Evolutionary conservation across 176 grass and related monocot genomes (phyloP).

Genomic region (Triticum aestivum): DNA sequence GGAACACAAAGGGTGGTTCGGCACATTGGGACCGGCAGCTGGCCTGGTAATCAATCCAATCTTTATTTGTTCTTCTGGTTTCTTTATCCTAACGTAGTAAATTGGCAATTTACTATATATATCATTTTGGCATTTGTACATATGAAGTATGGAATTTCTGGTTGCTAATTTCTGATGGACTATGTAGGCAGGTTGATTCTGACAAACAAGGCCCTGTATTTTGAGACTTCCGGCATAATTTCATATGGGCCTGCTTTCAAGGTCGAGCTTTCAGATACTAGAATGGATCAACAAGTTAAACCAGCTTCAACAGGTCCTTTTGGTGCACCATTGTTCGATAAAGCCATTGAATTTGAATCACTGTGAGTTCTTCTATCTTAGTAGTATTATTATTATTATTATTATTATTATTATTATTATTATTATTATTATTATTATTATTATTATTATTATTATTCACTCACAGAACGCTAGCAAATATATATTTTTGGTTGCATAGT

Average conservation of each 20-base stretch:
- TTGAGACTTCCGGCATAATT: conserved; percentile 67
- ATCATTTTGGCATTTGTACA: not conserved
- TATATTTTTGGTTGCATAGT: not conserved
- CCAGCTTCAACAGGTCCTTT: conserved; percentile 85
- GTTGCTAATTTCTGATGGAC: not conserved
- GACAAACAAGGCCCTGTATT: conserved; percentile 87
- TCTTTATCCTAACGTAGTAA: not conserved
- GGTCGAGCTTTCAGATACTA: conserved; percentile 58
- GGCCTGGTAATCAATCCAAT: conserved; percentile 58
- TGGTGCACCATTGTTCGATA: conserved; percentile 86
- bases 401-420: no score
- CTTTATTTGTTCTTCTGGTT: conserved; percentile 5
- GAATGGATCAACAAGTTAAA: conserved; percentile 66
- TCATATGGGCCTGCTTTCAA: conserved; percentile 75
- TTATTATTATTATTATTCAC: no score
- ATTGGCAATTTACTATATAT: not conserved
- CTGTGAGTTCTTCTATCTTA: conserved; percentile 53
- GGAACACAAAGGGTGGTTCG: conserved; percentile 83
- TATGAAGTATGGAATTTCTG: not conserved
- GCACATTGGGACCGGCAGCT: conserved; percentile 67
- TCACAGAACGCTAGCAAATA: not conserved
- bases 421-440: no score
- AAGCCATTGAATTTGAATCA: conserved; percentile 75
- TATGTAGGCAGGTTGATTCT: conserved; percentile 71
- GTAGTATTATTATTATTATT: no score